A percentile compares a stretch with the other conserved stretches of the same genome.
Conservation (phyloP, 1,284 basidiomycete species). For the Heterobasidion occidentale region DNA sequence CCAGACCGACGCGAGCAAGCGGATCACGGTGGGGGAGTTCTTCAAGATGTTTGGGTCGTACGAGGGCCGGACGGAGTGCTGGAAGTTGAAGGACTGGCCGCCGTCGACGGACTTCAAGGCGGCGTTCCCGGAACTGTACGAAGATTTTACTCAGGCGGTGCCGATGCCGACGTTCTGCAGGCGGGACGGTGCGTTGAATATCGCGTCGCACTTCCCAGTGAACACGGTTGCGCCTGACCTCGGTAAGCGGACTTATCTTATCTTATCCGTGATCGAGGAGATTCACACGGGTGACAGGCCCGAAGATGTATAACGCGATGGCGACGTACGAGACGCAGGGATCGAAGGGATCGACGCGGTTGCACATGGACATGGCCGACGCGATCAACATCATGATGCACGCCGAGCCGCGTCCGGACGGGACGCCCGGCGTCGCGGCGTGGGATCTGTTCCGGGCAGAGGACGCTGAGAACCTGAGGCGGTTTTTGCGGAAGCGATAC, state of each 20-base stretch:
- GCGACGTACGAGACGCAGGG: slow-evolving; percentile 53
- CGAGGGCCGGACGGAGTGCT: slow-evolving; percentile 43
- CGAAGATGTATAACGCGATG: slow-evolving; percentile 79
- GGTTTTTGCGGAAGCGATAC: slow-evolving; percentile 54
- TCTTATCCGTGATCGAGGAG: neutral
- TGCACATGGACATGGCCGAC: slow-evolving; percentile 97
- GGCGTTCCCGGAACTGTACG: slow-evolving; percentile 80
- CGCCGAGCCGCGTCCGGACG: slow-evolving; percentile 53
- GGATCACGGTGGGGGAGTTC: slow-evolving; percentile 69
- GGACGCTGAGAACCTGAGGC: slow-evolving; percentile 74
- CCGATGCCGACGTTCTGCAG: slow-evolving; percentile 87
- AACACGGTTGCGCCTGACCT: slow-evolving; percentile 85
- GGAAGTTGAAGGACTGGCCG: slow-evolving; percentile 97
- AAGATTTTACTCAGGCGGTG: slow-evolving; percentile 78
- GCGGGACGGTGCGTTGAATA: slow-evolving; percentile 81
- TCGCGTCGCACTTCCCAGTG: slow-evolving; percentile 81
- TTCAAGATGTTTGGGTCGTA: slow-evolving; percentile 75
- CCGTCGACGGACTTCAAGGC: slow-evolving; percentile 77
- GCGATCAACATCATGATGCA: slow-evolving; percentile 90
- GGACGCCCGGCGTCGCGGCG: slow-evolving; percentile 72
- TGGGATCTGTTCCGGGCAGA: slow-evolving; percentile 89
- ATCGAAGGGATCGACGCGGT: slow-evolving; percentile 75
- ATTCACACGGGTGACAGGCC: slow-evolving; percentile 33
- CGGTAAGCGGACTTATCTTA: slow-evolving; percentile 36
- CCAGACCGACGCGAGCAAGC: slow-evolving; percentile 57